Evolutionary conservation across 768 basidiomycete genomes (phyloP), one percentile per base, ranked within the genome.

Genomic region (Collybia sordida): DNA sequence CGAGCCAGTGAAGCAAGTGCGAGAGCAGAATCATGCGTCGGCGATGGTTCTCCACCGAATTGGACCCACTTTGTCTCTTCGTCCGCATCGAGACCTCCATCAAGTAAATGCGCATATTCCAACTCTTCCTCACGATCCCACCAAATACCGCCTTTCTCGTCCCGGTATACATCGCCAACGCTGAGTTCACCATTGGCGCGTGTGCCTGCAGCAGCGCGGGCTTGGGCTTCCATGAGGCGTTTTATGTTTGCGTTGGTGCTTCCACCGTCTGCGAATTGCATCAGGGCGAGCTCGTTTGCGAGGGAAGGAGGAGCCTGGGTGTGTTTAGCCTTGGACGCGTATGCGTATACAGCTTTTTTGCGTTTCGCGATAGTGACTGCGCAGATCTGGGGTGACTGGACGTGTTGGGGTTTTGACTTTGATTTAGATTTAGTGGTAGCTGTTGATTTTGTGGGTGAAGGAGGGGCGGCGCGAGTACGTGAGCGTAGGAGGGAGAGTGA

Each of bases 241-340:
- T 75, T 72, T 39, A 78, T 72, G 45, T 86, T 77, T 6, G 70
- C 64, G 40, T 86, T 79, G 48, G 81, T 70, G 42, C 62, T 74
- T 0, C 88, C 88, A 18, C 88, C 88, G 36, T 83, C 84, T 9
- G 72, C 62, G 51, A 88, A 80, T 64, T 89, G 88, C 78, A 85
- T 80, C 49, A 89, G 67, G 0, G 81, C 83, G 46, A 88, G 74
- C 53, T 88, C 86, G 47, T 80, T 81, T 3, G 79, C 74, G 42
- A 88, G 78, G 2, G 85, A 76, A 2, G 83, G 75, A 2, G 76
- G 75, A 3, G 68, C 62, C 59, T 8, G 70, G 60, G 60, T 81
- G 78, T 50, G 78, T 72, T 6, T 73, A 67, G 63, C 77, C 81
- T 62, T 81, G 72, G 31, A 31, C 9, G 67, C 62, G 44, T 65